These are phyloP conservation scores for Myxozyma mucilagina DNA, from an alignment of 805 yeast genomes.

Conservation along the genomic window DNA sequence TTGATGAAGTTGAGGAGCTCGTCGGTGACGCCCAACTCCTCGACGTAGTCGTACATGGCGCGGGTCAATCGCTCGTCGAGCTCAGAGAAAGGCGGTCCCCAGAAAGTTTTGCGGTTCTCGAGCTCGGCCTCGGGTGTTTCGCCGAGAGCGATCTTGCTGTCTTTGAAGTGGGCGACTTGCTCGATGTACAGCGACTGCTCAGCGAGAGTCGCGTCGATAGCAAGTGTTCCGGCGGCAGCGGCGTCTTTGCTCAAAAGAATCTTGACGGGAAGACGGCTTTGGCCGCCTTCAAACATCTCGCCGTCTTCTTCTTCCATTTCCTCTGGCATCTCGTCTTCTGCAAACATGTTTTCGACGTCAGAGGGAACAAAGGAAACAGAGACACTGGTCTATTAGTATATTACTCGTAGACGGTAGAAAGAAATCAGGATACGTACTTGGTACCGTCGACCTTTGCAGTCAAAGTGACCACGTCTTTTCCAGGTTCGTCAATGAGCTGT, in stretches of 20 bases:
- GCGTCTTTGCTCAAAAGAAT: conserved; percentile 19
- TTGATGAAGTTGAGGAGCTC: conserved; percentile 12
- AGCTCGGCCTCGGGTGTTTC: conserved; percentile 4
- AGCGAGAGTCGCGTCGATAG: conserved; percentile 7
- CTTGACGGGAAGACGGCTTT: conserved; percentile 16
- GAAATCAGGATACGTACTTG: not conserved
- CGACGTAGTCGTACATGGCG: conserved; percentile 14
- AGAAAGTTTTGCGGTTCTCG: conserved; percentile 14
- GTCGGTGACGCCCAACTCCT: conserved; percentile 15
- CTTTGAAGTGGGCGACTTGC: conserved; percentile 17
- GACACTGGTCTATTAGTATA: not conserved
- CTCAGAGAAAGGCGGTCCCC: conserved; percentile 29
- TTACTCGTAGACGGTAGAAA: not conserved
- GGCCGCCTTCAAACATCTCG: conserved; percentile 8
- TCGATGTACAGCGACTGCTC: conserved; percentile 7
- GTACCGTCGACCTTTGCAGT: not conserved
- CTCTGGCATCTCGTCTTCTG: not conserved
- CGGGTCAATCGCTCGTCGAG: conserved; percentile 25
- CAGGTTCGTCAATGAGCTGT: not conserved
- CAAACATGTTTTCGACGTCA: conserved; percentile 13
- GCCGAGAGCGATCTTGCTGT: conserved; percentile 14
- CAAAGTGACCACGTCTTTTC: too few species aligned
- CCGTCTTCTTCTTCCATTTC: conserved; percentile 10
- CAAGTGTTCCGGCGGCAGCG: conserved; percentile 22
- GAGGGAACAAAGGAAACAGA: conserved; percentile 19